Conservation (phyloP, 345 rosid species). For the Euclidium syriacum region DNA sequence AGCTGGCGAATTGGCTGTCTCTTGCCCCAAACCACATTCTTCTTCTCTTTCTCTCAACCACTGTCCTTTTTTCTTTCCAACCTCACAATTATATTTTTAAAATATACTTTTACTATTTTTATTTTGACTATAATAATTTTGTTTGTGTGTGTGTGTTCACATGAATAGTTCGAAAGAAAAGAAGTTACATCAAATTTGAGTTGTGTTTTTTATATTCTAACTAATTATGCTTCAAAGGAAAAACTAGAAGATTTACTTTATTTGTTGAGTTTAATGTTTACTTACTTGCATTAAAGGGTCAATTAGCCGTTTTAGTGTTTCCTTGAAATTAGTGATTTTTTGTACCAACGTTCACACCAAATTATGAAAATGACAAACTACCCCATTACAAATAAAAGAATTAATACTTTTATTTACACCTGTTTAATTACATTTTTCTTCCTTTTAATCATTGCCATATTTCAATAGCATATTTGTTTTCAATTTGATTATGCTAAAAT, state of each 20-base stretch:
- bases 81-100: conserved; percentile 3
- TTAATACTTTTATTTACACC: neutral
- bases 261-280: neutral
- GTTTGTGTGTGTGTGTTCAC: neutral
- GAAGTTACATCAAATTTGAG: neutral
- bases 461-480: neutral
- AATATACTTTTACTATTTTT: neutral
- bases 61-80: conserved; percentile 30
- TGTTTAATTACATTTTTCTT: neutral
- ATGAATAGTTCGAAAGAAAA: conserved; percentile 3
- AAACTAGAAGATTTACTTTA: neutral
- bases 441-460: neutral
- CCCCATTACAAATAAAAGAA: neutral
- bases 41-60: conserved; percentile 18
- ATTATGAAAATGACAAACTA: conserved; percentile 29
- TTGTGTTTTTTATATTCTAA: neutral
- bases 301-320: conserved; percentile 23
- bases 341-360: conserved; percentile 19
- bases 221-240: neutral
- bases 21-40: conserved; percentile 15
- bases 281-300: neutral
- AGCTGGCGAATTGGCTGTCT: conserved; percentile 30
- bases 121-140: neutral
- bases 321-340: conserved; percentile 12
- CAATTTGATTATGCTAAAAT: neutral